Evolutionary conservation across 1,284 basidiomycete genomes (phyloP).

Genomic region (Pseudomicrostroma phylloplanum): DNA sequence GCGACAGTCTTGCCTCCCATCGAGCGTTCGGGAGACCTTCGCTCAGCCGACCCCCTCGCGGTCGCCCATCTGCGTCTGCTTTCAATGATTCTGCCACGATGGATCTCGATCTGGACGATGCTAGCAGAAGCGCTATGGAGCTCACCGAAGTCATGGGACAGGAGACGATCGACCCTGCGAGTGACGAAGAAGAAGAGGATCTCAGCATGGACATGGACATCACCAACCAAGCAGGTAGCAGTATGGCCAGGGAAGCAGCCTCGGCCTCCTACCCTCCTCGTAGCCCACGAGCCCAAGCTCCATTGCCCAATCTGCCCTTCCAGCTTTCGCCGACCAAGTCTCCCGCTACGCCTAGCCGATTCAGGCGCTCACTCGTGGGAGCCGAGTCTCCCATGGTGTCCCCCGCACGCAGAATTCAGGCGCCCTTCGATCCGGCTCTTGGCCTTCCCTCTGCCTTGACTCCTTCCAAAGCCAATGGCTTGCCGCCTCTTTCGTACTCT

Average conservation of each 20-base stretch:
- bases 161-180: constrained; percentile 36
- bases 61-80: constrained; percentile 4
- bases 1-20: constrained; percentile 28
- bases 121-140: constrained; percentile 10
- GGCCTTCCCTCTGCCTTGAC: background rate
- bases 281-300: constrained; percentile 6
- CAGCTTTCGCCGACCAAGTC: constrained; percentile 12
- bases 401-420: constrained; percentile 25
- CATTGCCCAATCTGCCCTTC: no score
- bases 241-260: constrained; percentile 5
- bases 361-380: constrained; percentile 39
- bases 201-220: constrained; percentile 7
- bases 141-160: constrained; percentile 7
- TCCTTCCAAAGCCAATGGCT: background rate
- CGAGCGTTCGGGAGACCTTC: constrained; percentile 19
- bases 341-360: constrained; percentile 16
- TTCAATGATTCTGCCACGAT: constrained; percentile 8
- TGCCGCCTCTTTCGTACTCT: constrained; percentile 9
- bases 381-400: constrained; percentile 32
- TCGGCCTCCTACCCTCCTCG: constrained; percentile 21
- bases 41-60: constrained; percentile 16
- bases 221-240: background rate
- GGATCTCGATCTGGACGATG: constrained; percentile 12
- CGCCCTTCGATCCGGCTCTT: background rate
- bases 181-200: constrained; percentile 7